Evolutionary conservation across 495 filamentous ascomycete species (phyloP).

Genomic region (Neurospora discreta): DNA sequence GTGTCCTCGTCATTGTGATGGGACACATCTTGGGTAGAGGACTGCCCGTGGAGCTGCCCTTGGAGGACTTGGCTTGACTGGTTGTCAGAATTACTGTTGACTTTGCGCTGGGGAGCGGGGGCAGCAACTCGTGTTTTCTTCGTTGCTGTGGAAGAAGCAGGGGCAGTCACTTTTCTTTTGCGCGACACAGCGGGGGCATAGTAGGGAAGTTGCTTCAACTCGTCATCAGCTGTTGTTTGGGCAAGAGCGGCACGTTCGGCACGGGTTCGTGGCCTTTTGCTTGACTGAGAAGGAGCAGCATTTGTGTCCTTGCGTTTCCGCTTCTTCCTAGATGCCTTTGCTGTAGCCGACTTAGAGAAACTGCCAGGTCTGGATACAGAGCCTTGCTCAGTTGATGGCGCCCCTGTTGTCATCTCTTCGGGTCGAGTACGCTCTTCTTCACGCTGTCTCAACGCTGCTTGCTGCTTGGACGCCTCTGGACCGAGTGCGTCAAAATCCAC

Average conservation of each 20-base stretch:
- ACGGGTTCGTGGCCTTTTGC: not conserved
- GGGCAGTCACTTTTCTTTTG: not conserved
- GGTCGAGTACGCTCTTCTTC: not conserved
- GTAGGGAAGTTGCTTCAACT: not conserved
- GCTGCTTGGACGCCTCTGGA: not conserved
- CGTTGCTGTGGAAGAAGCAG: not conserved
- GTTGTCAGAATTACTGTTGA: not conserved
- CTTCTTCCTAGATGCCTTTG: not conserved
- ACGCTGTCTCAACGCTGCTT: not conserved
- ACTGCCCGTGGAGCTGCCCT: not conserved
- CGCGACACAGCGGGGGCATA: not conserved
- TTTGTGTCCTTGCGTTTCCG: not conserved
- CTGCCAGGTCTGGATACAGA: not conserved
- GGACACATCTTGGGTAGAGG: not conserved
- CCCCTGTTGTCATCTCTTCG: not conserved
- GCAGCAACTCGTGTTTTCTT: not conserved
- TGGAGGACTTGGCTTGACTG: not conserved
- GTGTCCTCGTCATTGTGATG: not conserved
- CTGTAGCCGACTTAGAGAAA: not conserved
- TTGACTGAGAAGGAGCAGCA: not conserved
- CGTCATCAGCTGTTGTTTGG: not conserved
- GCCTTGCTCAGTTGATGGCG: not conserved
- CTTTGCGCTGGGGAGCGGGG: not conserved
- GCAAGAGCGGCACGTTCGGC: not conserved
- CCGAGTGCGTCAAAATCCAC: conserved; percentile 1